phyloP scores from a whole-genome alignment of 768 basidiomycete species.

The Boletus subparvulus region DNA sequence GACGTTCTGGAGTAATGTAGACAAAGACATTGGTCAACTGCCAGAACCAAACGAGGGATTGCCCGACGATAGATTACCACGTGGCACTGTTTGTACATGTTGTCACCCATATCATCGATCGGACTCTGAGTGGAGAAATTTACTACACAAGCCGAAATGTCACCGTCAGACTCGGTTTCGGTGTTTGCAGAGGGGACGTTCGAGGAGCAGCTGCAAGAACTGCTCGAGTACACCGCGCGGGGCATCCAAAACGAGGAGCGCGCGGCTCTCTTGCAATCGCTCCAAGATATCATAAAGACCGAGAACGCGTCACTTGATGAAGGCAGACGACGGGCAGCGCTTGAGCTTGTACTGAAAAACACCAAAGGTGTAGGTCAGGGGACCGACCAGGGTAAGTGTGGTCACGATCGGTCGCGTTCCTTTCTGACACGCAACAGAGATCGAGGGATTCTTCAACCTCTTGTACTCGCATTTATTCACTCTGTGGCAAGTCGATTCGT shows the following conservation, averaged over 20 bases:
- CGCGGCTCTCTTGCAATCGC: slow-evolving; percentile 57
- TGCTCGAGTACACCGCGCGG: slow-evolving; percentile 72
- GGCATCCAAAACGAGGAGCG: slow-evolving; percentile 69
- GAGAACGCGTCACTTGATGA: slow-evolving; percentile 56
- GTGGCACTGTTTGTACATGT: slow-evolving; percentile 21
- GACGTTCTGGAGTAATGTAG: no score
- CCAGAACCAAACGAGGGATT: no score
- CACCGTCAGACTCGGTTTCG: slow-evolving; percentile 71
- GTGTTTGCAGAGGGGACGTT: slow-evolving; percentile 88
- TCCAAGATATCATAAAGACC: slow-evolving; percentile 58
- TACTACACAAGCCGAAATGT: slow-evolving; percentile 46
- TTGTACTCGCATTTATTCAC: slow-evolving; percentile 70
- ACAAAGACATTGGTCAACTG: no score
- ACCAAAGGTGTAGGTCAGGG: slow-evolving; percentile 75
- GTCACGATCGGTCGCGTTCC: neutral
- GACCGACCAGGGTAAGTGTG: slow-evolving; percentile 63
- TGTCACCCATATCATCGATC: slow-evolving; percentile 3
- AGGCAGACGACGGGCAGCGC: slow-evolving; percentile 49
- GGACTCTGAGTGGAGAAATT: slow-evolving; percentile 12
- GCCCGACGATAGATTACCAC: neutral
- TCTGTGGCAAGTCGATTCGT: slow-evolving; percentile 53
- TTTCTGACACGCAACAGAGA: slow-evolving; percentile 46
- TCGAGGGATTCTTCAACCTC: slow-evolving; percentile 87
- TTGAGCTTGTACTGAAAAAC: slow-evolving; percentile 60
- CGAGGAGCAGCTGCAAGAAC: slow-evolving; percentile 80